Conservation (phyloP, 306 rosid species). For the Vachellia pachyceras region DNA sequence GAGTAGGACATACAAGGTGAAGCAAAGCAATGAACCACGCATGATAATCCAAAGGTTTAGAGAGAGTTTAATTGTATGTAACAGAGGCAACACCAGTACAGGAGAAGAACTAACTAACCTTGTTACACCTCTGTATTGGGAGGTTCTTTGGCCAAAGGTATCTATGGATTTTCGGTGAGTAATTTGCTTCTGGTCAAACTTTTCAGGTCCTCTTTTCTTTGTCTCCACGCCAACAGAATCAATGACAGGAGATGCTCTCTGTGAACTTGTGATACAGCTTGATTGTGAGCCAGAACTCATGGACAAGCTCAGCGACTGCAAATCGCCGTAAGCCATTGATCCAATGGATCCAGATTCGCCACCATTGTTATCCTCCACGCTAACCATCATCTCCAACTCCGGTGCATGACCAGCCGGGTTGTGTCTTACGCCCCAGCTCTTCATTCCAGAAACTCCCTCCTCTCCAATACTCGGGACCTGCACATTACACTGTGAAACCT, state of each 20-base stretch:
- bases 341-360: constrained; percentile 54
- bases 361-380: constrained; percentile 55
- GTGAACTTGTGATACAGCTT: constrained; percentile 62
- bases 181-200: constrained; percentile 58
- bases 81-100: not conserved
- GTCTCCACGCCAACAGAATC: constrained; percentile 48
- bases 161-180: constrained; percentile 79
- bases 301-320: constrained; percentile 65
- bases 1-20: not conserved
- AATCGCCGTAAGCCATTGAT: constrained; percentile 58
- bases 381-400: constrained; percentile 49
- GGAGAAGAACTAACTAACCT: constrained; percentile 47
- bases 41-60: not conserved
- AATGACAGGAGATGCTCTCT: constrained; percentile 47
- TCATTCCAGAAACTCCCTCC: constrained; percentile 47
- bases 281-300: constrained; percentile 75
- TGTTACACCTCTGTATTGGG: constrained; percentile 86
- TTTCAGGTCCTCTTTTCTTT: constrained; percentile 68
- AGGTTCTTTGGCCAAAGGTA: constrained; percentile 84
- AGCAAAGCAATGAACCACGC: not conserved
- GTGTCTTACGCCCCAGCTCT: constrained; percentile 55
- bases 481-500: constrained; percentile 42
- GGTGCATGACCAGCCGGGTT: constrained; percentile 35
- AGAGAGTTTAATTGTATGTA: not conserved
- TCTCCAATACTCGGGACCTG: constrained; percentile 47